A percentile compares a stretch with the other conserved stretches of the same genome.
Evolutionary conservation across 257 asterid species (phyloP).

Genomic region (Prunella vulgaris): DNA sequence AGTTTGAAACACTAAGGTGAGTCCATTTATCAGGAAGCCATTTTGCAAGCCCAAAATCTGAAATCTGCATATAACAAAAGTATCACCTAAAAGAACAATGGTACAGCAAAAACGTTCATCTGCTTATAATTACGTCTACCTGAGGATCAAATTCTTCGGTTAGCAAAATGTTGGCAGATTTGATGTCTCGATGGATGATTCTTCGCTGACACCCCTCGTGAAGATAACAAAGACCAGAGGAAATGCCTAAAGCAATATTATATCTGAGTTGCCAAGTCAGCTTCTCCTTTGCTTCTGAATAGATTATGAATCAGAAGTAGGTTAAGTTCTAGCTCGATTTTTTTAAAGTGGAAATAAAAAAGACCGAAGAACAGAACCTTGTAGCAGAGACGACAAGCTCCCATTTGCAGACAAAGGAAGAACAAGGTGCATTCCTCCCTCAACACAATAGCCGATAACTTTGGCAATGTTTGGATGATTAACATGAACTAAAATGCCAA

Average conservation of each 20-base stretch:
- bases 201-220: slow-evolving; percentile 96
- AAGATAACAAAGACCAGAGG: slow-evolving; percentile 81
- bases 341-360: neutral
- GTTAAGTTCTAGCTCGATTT: neutral
- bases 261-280: slow-evolving; percentile 58
- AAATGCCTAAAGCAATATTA: slow-evolving; percentile 70
- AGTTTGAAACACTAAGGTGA: slow-evolving; percentile 75
- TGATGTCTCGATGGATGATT: slow-evolving; percentile 88
- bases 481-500: slow-evolving; percentile 93
- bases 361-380: slow-evolving; percentile 33
- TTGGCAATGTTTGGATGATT: slow-evolving; percentile 82
- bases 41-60: slow-evolving; percentile 95
- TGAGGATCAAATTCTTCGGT: slow-evolving; percentile 82
- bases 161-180: slow-evolving; percentile 86
- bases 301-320: slow-evolving; percentile 4
- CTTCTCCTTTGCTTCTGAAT: slow-evolving; percentile 50
- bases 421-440: slow-evolving; percentile 98
- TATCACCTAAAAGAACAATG: slow-evolving; percentile 2
- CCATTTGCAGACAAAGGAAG: slow-evolving; percentile 96
- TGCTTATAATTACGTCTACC: slow-evolving; percentile 29
- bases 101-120: neutral
- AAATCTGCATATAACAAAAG: slow-evolving; percentile 52
- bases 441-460: slow-evolving; percentile 92
- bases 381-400: slow-evolving; percentile 71
- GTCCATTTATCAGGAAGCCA: slow-evolving; percentile 99